Evolutionary conservation across 345 rosid genomes (phyloP).

Genomic region (thale cress (Arabidopsis thaliana)): DNA sequence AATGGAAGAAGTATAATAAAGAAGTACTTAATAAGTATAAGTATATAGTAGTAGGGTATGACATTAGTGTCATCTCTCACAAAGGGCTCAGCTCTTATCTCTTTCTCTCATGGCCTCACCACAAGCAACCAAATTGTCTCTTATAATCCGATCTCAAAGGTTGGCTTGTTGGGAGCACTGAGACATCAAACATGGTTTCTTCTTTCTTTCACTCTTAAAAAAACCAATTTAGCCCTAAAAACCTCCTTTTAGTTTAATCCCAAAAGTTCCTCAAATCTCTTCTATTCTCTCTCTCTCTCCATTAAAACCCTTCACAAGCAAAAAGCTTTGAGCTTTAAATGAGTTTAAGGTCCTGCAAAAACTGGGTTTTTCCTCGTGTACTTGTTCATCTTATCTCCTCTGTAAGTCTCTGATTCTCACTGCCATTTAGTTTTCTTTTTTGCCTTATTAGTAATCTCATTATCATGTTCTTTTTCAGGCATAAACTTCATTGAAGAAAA

Average conservation of each 20-base stretch:
- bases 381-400: slow-evolving; percentile 31
- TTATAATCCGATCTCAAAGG: slow-evolving; percentile 64
- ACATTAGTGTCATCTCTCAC: slow-evolving; percentile 44
- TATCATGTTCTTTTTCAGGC: slow-evolving; percentile 42
- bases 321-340: slow-evolving; percentile 43
- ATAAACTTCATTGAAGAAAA: slow-evolving; percentile 13
- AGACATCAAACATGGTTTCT: slow-evolving; percentile 57
- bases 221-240: slow-evolving; percentile 29
- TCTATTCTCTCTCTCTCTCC: slow-evolving; percentile 41
- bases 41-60: slow-evolving; percentile 41
- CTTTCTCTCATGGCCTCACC: slow-evolving; percentile 70
- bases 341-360: slow-evolving; percentile 38
- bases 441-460: slow-evolving; percentile 41
- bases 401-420: slow-evolving; percentile 36
- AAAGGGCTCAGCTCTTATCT: slow-evolving; percentile 43
- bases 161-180: slow-evolving; percentile 78
- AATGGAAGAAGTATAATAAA: neutral
- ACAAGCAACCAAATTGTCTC: slow-evolving; percentile 96
- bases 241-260: slow-evolving; percentile 31
- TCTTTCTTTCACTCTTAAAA: slow-evolving; percentile 17
- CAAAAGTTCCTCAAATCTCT: slow-evolving; percentile 15
- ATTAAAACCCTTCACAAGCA: slow-evolving; percentile 42
- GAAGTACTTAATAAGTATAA: slow-evolving; percentile 1
- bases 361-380: slow-evolving; percentile 37
- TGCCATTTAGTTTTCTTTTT: slow-evolving; percentile 20